phyloP scores from a whole-genome alignment of 768 basidiomycete species.

The Suillus tomentosus region DNA sequence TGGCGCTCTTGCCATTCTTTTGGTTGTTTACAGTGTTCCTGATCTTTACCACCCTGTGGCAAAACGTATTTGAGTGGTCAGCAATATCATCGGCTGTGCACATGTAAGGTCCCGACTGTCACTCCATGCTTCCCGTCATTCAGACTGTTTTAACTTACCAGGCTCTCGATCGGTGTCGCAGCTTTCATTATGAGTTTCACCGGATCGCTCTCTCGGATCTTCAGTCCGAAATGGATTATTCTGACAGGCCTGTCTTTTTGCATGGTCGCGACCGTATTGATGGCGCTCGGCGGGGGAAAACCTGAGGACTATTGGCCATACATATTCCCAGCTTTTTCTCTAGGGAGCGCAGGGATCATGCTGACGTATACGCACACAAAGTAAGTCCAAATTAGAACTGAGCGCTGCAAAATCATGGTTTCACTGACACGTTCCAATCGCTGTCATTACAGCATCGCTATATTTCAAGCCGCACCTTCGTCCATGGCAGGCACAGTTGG shows the following conservation, averaged over 20 bases:
- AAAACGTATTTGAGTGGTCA: slow-evolving; percentile 21
- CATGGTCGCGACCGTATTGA: slow-evolving; percentile 42
- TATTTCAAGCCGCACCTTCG: slow-evolving; percentile 49
- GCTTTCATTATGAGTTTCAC: slow-evolving; percentile 40
- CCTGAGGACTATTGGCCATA: slow-evolving; percentile 47
- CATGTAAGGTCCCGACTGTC: slow-evolving; percentile 30
- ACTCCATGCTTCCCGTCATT: slow-evolving; percentile 11
- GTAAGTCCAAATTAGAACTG: slow-evolving; percentile 31
- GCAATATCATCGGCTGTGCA: slow-evolving; percentile 41
- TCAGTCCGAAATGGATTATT: slow-evolving; percentile 46
- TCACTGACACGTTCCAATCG: not conserved
- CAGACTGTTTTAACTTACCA: slow-evolving; percentile 14
- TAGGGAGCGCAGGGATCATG: slow-evolving; percentile 49
- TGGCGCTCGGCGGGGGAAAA: slow-evolving; percentile 43
- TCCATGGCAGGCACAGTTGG: slow-evolving; percentile 55
- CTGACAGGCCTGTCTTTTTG: slow-evolving; percentile 42
- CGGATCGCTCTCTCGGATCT: slow-evolving; percentile 20
- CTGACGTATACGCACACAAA: slow-evolving; percentile 49
- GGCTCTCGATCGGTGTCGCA: slow-evolving; percentile 44
- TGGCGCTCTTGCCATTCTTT: slow-evolving; percentile 41
- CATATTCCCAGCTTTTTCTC: slow-evolving; percentile 50
- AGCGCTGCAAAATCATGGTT: not conserved
- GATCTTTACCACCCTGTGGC: slow-evolving; percentile 41
- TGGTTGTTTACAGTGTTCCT: slow-evolving; percentile 42
- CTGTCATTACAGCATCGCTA: slow-evolving; percentile 42